These are phyloP conservation scores for Globisporangium camurandrum DNA, from an alignment of 352 stramenopile species.

Conservation along the genomic window DNA sequence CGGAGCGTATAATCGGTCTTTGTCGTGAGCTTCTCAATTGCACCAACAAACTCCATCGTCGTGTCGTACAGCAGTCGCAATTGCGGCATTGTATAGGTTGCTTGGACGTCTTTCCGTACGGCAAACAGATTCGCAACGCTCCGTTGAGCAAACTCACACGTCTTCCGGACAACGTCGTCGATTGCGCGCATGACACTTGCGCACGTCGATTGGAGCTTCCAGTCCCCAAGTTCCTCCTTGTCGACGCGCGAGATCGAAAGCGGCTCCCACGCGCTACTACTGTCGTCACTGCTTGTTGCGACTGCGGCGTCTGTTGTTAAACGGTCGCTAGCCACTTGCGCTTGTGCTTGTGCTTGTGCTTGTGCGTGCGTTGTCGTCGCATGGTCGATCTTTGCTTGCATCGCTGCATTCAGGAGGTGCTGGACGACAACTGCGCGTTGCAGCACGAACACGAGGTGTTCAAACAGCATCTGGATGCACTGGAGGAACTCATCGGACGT, in stretches of 20 bases:
- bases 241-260: slow-evolving; percentile 34
- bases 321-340: too few relatives aligned
- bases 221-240: slow-evolving; percentile 51
- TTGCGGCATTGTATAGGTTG: slow-evolving; percentile 87
- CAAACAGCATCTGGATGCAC: slow-evolving; percentile 87
- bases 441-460: slow-evolving; percentile 77
- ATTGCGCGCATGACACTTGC: slow-evolving; percentile 75
- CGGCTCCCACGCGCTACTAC: slow-evolving; percentile 26
- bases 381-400: slow-evolving; percentile 65
- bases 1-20: slow-evolving; percentile 91
- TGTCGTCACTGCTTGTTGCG: slow-evolving; percentile 1
- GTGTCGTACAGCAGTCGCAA: slow-evolving; percentile 92
- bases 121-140: slow-evolving; percentile 84
- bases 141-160: slow-evolving; percentile 80
- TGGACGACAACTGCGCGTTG: slow-evolving; percentile 76
- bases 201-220: slow-evolving; percentile 70
- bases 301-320: slow-evolving; percentile 3
- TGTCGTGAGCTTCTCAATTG: slow-evolving; percentile 86
- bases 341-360: slow-evolving; percentile 4
- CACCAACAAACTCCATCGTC: slow-evolving; percentile 90
- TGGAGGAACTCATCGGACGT: slow-evolving; percentile 82
- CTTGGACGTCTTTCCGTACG: slow-evolving; percentile 83
- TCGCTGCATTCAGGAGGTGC: slow-evolving; percentile 54
- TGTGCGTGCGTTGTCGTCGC: slow-evolving; percentile 29
- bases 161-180: slow-evolving; percentile 80